A percentile compares a stretch with the other conserved stretches of the same genome.
Evolutionary conservation across 2,329 filamentous ascomycete species (phyloP).

Genomic region (Aspergillus tubingensis): DNA sequence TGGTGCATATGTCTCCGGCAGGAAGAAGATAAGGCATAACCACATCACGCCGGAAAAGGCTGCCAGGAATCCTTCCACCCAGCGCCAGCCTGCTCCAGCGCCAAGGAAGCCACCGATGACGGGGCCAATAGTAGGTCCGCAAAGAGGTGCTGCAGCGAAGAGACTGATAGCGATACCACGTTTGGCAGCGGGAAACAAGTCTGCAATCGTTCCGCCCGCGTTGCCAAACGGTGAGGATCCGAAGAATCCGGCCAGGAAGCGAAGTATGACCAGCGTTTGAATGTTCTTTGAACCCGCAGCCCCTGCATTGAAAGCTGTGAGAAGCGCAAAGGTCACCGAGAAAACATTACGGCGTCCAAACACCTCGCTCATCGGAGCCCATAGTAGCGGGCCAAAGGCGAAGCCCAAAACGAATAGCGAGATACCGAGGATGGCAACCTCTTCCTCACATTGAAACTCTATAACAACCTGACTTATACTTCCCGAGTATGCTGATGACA

Average conservation of each 20-base stretch:
- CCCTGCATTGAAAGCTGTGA: constrained; percentile 64
- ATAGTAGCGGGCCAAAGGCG: constrained; percentile 48
- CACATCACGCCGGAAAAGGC: constrained; percentile 65
- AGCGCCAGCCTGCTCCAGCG: constrained; percentile 66
- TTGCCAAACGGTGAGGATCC: constrained; percentile 65
- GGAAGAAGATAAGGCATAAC: constrained; percentile 32
- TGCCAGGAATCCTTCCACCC: constrained; percentile 66
- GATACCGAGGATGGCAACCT: constrained; percentile 46
- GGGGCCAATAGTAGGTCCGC: constrained; percentile 66
- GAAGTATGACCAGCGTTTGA: constrained; percentile 62
- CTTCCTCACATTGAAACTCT: constrained; percentile 38
- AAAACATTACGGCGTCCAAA: constrained; percentile 42
- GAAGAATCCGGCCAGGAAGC: constrained; percentile 67
- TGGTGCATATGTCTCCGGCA: constrained; percentile 50
- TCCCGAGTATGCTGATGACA: constrained; percentile 47
- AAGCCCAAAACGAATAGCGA: constrained; percentile 52
- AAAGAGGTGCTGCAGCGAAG: constrained; percentile 68
- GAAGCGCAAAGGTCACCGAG: constrained; percentile 36
- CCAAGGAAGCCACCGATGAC: constrained; percentile 69
- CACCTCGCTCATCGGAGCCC: constrained; percentile 44
- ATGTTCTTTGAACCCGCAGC: constrained; percentile 62
- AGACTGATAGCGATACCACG: constrained; percentile 63
- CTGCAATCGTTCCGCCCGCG: constrained; percentile 63
- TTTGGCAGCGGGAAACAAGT: constrained; percentile 58
- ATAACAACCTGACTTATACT: constrained; percentile 38